These are phyloP conservation scores for Starmerella khaoyaiensis DNA, from an alignment of 805 yeast species.

Conservation along the genomic window DNA sequence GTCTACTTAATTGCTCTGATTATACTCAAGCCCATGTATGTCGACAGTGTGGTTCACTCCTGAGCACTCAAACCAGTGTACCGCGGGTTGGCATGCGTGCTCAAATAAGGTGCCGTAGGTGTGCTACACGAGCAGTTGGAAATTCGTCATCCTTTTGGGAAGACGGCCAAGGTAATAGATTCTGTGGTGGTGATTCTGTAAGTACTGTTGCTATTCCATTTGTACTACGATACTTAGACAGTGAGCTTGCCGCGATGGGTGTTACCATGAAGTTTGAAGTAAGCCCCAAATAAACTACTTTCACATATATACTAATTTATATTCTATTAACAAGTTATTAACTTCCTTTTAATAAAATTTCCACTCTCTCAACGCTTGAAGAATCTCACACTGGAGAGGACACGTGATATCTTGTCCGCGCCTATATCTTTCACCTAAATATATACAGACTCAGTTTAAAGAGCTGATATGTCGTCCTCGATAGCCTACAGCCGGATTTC, in stretches of 20 bases:
- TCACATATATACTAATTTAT: too few relatives aligned
- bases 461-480: slow-evolving; percentile 38
- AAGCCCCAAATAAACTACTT: slow-evolving; percentile 42
- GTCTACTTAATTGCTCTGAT: slow-evolving; percentile 88
- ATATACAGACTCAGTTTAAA: background rate
- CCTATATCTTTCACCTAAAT: too few relatives aligned
- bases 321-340: too few relatives aligned
- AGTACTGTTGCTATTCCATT: slow-evolving; percentile 94
- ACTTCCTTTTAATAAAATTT: too few relatives aligned
- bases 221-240: slow-evolving; percentile 86
- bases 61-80: slow-evolving; percentile 80
- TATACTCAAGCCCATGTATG: slow-evolving; percentile 86
- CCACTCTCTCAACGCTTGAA: background rate
- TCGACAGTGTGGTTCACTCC: slow-evolving; percentile 82
- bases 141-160: slow-evolving; percentile 63
- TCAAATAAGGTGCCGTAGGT: slow-evolving; percentile 74
- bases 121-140: slow-evolving; percentile 57
- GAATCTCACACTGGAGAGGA: background rate
- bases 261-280: slow-evolving; percentile 83
- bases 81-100: slow-evolving; percentile 80
- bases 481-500: slow-evolving; percentile 48
- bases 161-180: slow-evolving; percentile 88
- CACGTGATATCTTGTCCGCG: too few relatives aligned
- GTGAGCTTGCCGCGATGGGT: slow-evolving; percentile 97
- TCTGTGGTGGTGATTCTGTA: slow-evolving; percentile 85